Evolutionary conservation across 2,329 filamentous ascomycete genomes (phyloP), one percentile per base, ranked within the genome.

Genomic region (Aspergillus ochraceoroseus): DNA sequence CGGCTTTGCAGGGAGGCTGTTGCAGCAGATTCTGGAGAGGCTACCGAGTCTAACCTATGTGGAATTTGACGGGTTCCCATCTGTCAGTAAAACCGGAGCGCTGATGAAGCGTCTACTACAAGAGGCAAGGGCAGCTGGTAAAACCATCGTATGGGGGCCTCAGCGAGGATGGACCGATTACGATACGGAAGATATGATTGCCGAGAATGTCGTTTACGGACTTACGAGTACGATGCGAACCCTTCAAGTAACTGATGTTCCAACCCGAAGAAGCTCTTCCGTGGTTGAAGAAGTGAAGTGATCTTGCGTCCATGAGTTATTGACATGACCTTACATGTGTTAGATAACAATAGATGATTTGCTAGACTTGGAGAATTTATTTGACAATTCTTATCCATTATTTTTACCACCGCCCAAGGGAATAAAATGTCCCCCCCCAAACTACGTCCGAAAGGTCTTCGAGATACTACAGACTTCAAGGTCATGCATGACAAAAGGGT

Each of bases 1-100:
- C 2, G 62, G 69, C 27, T 80, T 79, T 50, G 74, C 73, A 22
- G 66, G 72, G 1, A 60, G 65, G 3, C 44, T 80, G 47, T 48
- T 80, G 22, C 60, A 61, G 20, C 63, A 68, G 27, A 66, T 80
- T 7, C 53, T 79, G n/a, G 62, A 64, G 28, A 67, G 69, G 42
- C 60, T 76, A 28, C 71, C 74, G 0, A 65, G 61, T 19, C 47
- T 79, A 20, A 54, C 63, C 5, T 65, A 68, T 25, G 68, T 81
- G 2, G 71, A 77, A 54, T 73, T 81, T 34, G 76, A 80, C 57
- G 76, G 69, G 2, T 78, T 71, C 49, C 70, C 74, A 0, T 71
- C 69, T 13, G 72, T 80, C 4, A 64, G 66, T 40, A 72, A 70
- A 48, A 63, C 67, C 23, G 70, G 72, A 5, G 70, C 73, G 8